Evolutionary conservation across 2,329 filamentous ascomycete species (phyloP), one percentile per base, ranked within the genome.

Genomic region (Daldinia sp.): DNA sequence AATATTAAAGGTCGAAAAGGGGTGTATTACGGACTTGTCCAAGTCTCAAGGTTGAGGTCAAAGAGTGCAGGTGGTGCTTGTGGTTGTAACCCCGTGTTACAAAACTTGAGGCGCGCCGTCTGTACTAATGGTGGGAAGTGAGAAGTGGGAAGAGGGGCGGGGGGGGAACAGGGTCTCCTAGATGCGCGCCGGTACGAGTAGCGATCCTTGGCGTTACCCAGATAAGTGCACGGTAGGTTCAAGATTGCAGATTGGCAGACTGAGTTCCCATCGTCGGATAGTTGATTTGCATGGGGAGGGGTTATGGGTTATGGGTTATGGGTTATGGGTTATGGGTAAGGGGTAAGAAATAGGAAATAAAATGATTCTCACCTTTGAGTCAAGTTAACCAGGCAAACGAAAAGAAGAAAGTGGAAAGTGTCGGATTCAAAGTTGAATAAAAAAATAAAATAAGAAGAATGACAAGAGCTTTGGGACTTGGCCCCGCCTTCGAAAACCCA

Each of bases 21-120:
- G 67, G 18, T 48, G 30, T 18, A 33, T 20, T 65, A 60, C 51
- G 53, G 41, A 26, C 20, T 9, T 51, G 54, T 58, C 15, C 15
- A 28, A 59, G 44, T 42, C 39, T 63, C 61, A 41, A 71, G 60
- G 48, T 68, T 55, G 66, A 56, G 64, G 70, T 67, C 69, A 64
- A 65, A 68, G 70, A 64, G 70, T 68, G 51, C 23, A 30, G 26
- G 46, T 46, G 44, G 44, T 50, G 10, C 20, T 62, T 66, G 59
- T 56, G 66, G 59, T 59, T 63, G 67, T 61, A 64, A 68, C 64
- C 51, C 53, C 48, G 71, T 75, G 73, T 74, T 71, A 74, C 74
- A 72, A 56, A 42, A 61, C 53, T 66, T 60, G 63, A 67, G 66
- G 66, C 68, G 65, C 64, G 67, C 66, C 65, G 66, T 68, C 67